Base-by-base conservation (phyloP, 495 filamentous ascomycete species). In the Parathielavia hyrcaniae region DNA sequence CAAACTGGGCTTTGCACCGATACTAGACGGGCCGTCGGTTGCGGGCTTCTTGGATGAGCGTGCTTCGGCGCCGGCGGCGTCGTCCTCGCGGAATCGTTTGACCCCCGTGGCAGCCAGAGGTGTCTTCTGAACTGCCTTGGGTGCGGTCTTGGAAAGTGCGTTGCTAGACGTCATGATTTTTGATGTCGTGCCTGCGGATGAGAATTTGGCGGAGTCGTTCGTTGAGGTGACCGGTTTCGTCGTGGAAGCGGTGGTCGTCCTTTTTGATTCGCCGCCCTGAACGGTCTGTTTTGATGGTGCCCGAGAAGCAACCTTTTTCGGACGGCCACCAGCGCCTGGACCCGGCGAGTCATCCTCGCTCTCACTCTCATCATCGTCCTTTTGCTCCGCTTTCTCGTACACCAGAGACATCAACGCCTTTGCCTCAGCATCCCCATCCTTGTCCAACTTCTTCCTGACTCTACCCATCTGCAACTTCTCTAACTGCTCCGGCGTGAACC, bases 381-480 rank as follows among this genome's bases (percentile, higher is more conserved):
- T 67, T 51, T 64, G 51, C 32, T 58, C 57, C 0, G 59, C 69
- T 20, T 61, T 68, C 35, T 82, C 82, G 30, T 69, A 63, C 43
- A 79, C 70, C 4, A 45, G 58, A 9, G 65, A 40, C 5, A 79
- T 67, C 54, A 75, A 63, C 10, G 61, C 65, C 13, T 84, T 86
- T 5, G 79, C 80, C 38, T 82, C 73, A 5, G 80, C 79, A 53
- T 85, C 83, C 5, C 88, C 86, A 56, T 82, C 82, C 67, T 86
- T 88, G 23, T 79, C 72, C 45, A 87, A 82, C 49, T 82, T 80
- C 5, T 81, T 79, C 4, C 84, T 69, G 13, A 86, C 68, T 53
- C 82, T 84, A 32, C 81, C 75, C 40, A 93, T 74, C 61, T 91
- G 91, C 19, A 83, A 82, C 56, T 80, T 84, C 52, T 88, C 73